Percentiles rank a stretch among this genome's conserved stretches.
Conservation (phyloP, 345 rosid genomes). For the Psidium guajava region DNA sequence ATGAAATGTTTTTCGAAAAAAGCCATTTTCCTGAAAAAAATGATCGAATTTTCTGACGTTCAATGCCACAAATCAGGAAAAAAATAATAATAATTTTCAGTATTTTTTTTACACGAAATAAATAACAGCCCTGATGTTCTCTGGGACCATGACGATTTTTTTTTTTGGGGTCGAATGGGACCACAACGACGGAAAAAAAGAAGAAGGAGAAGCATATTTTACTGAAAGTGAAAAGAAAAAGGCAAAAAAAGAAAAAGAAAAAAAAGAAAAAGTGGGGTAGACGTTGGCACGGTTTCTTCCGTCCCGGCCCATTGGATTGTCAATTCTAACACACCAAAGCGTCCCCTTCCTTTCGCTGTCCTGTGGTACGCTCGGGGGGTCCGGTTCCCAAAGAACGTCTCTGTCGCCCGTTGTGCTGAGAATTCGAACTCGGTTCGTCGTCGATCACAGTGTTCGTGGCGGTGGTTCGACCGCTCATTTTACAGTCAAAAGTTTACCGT, state of each 20-base stretch:
- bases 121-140: too few relatives aligned
- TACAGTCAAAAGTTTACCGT: too few relatives aligned
- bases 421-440: background rate
- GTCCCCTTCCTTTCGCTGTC: background rate
- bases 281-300: background rate
- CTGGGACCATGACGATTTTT: background rate
- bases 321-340: background rate
- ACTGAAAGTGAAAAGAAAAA: background rate
- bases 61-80: too few relatives aligned
- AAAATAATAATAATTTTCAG: too few relatives aligned
- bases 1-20: too few relatives aligned
- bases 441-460: background rate
- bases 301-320: background rate
- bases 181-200: too few relatives aligned
- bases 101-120: too few relatives aligned
- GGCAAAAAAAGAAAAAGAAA: background rate
- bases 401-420: background rate
- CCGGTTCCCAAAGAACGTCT: background rate
- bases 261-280: background rate
- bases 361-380: background rate
- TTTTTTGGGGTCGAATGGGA: too few relatives aligned
- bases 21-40: too few relatives aligned
- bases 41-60: too few relatives aligned
- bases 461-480: too few relatives aligned
- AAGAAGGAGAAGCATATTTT: background rate